Conservation (phyloP, 1,284 basidiomycete genomes). For the Phellopilus nigrolimitatus region DNA sequence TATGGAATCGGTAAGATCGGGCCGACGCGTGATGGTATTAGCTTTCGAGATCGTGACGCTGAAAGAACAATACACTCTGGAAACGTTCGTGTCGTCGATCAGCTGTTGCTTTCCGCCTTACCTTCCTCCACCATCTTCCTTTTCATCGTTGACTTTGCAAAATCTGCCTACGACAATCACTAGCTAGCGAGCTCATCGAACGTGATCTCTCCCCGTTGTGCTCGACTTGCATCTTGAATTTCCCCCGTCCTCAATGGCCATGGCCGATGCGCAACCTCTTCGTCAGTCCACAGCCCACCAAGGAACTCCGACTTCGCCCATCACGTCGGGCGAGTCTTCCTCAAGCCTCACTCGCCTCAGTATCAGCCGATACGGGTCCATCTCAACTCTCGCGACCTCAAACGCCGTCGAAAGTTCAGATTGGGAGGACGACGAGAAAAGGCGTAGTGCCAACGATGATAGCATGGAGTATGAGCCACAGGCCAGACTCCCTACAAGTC, state of each 20-base stretch:
- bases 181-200: too few relatives aligned
- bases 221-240: too few relatives aligned
- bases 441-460: background rate
- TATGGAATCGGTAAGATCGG: too few relatives aligned
- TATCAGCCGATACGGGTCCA: conserved; percentile 16
- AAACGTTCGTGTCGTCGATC: too few relatives aligned
- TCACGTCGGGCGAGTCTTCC: conserved; percentile 17
- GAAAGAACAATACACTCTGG: too few relatives aligned
- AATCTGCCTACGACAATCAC: too few relatives aligned
- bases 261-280: conserved; percentile 5
- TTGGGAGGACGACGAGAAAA: conserved; percentile 17
- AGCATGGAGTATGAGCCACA: conserved; percentile 4
- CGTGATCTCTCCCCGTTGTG: too few relatives aligned
- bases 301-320: conserved; percentile 11
- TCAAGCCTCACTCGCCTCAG: conserved; percentile 15
- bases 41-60: too few relatives aligned
- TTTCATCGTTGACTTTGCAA: too few relatives aligned
- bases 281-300: conserved; percentile 4
- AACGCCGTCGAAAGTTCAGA: conserved; percentile 11
- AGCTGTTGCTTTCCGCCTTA: too few relatives aligned
- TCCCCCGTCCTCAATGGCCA: background rate
- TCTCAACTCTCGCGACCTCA: conserved; percentile 19
- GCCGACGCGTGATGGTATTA: too few relatives aligned
- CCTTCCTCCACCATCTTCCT: too few relatives aligned
- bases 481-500: conserved; percentile 16